Percentiles rank a stretch among this genome's conserved stretches.
Evolutionary conservation across 352 stramenopile genomes (phyloP).

Genomic region (Globisporangium nagaii): DNA sequence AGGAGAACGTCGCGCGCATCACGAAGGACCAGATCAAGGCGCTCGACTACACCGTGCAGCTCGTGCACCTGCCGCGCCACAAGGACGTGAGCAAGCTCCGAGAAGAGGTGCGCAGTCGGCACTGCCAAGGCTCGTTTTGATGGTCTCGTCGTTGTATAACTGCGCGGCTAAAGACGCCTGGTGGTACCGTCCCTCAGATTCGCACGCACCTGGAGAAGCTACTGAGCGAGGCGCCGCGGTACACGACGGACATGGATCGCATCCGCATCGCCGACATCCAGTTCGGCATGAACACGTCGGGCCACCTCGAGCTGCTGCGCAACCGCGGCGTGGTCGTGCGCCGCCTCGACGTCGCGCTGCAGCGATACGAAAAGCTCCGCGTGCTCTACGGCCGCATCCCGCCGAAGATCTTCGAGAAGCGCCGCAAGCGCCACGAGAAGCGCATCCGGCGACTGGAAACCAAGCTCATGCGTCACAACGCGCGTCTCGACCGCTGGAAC

Average conservation of each 20-base stretch:
- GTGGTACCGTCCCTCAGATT: too few relatives aligned
- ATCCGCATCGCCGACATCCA: conserved; percentile 74
- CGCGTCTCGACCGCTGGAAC: conserved; percentile 24
- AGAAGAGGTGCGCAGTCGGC: conserved; percentile 35
- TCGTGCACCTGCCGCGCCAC: conserved; percentile 57
- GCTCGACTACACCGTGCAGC: conserved; percentile 74
- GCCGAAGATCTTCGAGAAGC: conserved; percentile 29
- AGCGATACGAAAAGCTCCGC: conserved; percentile 64
- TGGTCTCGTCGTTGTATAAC: too few relatives aligned
- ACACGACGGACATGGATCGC: conserved; percentile 49
- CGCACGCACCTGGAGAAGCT: conserved; percentile 54
- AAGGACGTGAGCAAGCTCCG: conserved; percentile 53
- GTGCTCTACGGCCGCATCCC: conserved; percentile 42
- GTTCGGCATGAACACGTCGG: conserved; percentile 65
- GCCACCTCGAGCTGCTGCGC: conserved; percentile 53
- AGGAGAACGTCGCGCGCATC: conserved; percentile 50
- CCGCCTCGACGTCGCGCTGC: conserved; percentile 53
- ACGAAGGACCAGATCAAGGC: conserved; percentile 60
- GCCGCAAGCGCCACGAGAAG: conserved; percentile 37
- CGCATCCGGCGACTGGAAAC: conserved; percentile 36
- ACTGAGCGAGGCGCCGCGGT: conserved; percentile 41
- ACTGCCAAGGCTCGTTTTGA: background rate
- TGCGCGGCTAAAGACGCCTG: too few relatives aligned
- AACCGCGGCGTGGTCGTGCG: conserved; percentile 58
- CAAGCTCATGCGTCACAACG: conserved; percentile 39